Conservation (phyloP, 345 rosid genomes). For the Chamaenerion angustifolium region DNA sequence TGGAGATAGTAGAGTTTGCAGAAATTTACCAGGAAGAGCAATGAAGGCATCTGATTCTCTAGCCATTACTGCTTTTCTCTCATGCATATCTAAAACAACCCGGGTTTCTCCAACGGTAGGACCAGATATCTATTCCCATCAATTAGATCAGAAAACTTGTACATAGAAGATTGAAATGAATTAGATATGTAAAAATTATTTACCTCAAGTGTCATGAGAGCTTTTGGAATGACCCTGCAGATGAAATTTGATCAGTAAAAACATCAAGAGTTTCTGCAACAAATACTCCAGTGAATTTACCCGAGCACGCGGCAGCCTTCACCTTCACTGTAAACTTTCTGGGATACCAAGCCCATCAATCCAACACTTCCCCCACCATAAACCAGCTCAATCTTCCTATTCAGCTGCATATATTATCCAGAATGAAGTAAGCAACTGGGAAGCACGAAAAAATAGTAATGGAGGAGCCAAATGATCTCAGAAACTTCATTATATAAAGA, state of each 20-base stretch:
- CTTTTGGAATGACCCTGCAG: conserved; percentile 89
- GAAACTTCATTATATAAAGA: no score
- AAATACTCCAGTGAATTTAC: conserved; percentile 19
- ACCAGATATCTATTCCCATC: conserved; percentile 57
- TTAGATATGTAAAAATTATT: not conserved
- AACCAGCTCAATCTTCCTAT: conserved; percentile 76
- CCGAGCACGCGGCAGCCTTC: conserved; percentile 90
- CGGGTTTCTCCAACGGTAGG: conserved; percentile 75
- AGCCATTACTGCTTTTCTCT: conserved; percentile 97
- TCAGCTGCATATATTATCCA: conserved; percentile 32
- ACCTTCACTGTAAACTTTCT: conserved; percentile 73
- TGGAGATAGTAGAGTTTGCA: not conserved
- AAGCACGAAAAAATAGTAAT: no score
- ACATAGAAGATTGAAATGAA: conserved; percentile 4
- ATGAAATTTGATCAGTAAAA: conserved; percentile 11
- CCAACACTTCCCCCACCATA: conserved; percentile 99
- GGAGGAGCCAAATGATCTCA: no score
- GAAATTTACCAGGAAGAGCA: conserved; percentile 79
- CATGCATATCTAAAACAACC: conserved; percentile 83
- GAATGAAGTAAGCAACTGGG: not conserved
- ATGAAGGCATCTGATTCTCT: conserved; percentile 84
- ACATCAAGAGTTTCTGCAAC: conserved; percentile 2
- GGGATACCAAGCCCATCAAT: conserved; percentile 85
- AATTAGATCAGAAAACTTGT: not conserved
- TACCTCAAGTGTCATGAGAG: conserved; percentile 94